phyloP scores from a whole-genome alignment of 1,139 yeast genomes.

The Debaryomycetaceae sp. region DNA sequence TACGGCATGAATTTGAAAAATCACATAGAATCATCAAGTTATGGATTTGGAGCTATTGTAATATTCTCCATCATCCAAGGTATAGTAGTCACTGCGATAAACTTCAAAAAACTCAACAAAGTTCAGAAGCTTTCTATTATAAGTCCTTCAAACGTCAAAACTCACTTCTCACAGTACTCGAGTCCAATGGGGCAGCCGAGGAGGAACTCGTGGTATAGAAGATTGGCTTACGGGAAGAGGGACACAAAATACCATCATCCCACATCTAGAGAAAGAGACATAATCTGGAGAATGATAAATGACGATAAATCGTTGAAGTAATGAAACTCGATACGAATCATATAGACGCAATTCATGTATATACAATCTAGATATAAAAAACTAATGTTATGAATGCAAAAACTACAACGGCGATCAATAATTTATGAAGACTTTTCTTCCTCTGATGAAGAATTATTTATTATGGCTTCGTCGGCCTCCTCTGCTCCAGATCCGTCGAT shows the following conservation, averaged over 20 bases:
- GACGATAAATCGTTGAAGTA: constrained; percentile 44
- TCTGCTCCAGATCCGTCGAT: constrained; percentile 17
- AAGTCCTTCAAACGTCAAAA: constrained; percentile 10
- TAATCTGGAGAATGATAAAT: constrained; percentile 72
- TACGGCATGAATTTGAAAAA: constrained; percentile 96
- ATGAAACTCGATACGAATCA: constrained; percentile 1
- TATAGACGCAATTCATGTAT: constrained; percentile 2
- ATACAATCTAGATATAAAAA: constrained; percentile 1
- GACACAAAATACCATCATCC: constrained; percentile 32
- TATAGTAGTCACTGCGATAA: constrained; percentile 34
- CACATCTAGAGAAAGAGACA: constrained; percentile 49
- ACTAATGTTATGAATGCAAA: constrained; percentile 2
- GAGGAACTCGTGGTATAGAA: constrained; percentile 18
- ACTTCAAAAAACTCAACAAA: constrained; percentile 47
- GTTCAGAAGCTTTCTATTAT: constrained; percentile 69
- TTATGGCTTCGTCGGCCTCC: constrained; percentile 24
- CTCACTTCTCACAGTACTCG: constrained; percentile 2
- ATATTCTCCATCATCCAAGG: constrained; percentile 47
- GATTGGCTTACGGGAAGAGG: constrained; percentile 27
- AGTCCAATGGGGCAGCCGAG: constrained; percentile 2
- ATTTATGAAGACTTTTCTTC: constrained; percentile 25
- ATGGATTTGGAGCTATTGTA: constrained; percentile 65
- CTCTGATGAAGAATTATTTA: constrained; percentile 29
- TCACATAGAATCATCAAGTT: constrained; percentile 72
- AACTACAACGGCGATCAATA: not conserved